phyloP scores from a whole-genome alignment of 2,329 filamentous ascomycete genomes.

The Myriosclerotinia scirpicola region DNA sequence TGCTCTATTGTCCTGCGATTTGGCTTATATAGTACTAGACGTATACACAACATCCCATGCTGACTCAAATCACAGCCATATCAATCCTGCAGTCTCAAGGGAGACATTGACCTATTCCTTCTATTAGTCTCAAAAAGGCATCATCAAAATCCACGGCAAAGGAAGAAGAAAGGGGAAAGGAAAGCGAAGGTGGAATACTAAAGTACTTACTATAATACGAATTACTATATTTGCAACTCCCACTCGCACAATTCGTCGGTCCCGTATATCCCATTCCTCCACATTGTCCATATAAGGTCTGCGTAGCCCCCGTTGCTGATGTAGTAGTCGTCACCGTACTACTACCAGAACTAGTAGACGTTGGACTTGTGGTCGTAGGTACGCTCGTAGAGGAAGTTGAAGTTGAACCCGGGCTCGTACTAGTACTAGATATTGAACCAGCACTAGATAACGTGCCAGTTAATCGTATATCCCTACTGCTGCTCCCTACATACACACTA shows the following conservation, averaged over 20 bases:
- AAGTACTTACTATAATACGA: conserved; percentile 29
- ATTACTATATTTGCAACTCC: conserved; percentile 29
- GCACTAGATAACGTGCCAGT: not conserved
- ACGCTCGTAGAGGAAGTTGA: not conserved
- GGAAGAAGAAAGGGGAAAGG: too few species aligned
- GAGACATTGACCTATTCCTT: too few species aligned
- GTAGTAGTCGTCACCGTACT: not conserved
- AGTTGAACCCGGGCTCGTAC: not conserved
- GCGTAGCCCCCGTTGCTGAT: not conserved
- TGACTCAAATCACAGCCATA: too few species aligned
- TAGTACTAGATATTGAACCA: not conserved
- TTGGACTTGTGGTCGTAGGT: not conserved
- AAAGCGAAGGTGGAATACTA: too few species aligned
- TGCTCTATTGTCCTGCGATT: too few species aligned
- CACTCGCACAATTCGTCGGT: conserved; percentile 27
- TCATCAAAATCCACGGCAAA: too few species aligned
- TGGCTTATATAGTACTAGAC: too few species aligned
- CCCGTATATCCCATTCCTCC: conserved; percentile 31
- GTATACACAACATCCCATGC: too few species aligned
- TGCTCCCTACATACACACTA: not conserved
- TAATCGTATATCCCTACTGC: not conserved
- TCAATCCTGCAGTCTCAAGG: too few species aligned
- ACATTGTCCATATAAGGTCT: conserved; percentile 32
- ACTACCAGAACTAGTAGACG: not conserved
- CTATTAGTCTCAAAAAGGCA: too few species aligned